Evolutionary conservation across 257 asterid species (phyloP), one percentile per base, ranked within the genome.

Genomic region (Solanum bulbocastanum): DNA sequence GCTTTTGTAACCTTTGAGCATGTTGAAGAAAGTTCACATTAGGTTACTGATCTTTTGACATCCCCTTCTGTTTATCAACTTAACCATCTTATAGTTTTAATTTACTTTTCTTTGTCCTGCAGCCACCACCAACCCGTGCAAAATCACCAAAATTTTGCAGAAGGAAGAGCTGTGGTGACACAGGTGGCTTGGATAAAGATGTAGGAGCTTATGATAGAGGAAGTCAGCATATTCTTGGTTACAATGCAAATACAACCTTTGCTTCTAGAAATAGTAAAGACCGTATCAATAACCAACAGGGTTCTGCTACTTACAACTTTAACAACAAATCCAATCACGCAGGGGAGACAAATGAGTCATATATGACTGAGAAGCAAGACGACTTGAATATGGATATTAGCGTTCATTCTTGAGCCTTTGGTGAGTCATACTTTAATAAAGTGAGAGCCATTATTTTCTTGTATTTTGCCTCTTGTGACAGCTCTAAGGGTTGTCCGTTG

Each of bases 71-170:
- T 30, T 85, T 20, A 44, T 68, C 83, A 44, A 42, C 82, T 86
- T 71, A 86, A 69, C 33, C 22, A 30, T 18, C 83, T 86, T 75
- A 42, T 86, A 25, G 0, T 16, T 46, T 15, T 81, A 10, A 46
- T 1, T 18, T 81, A 3, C 36, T 49, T 46, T 81, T 25, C 37
- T 25, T 81, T 87, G 35, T 83, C 69, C 87, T 71, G 58, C 91
- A 95, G 98, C 88, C 91, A 68, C 97, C 98, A 36, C 94, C 95
- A 37, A 95, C 98, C 52, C 95, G 98, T 82, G 96, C 98, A 88
- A 95, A 92, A 90, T 95, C 98, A 25, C 98, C 98, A 10, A 95
- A 95, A 86, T 86, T 95, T 88, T 97, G 98, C 86, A 89, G 98
- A 86, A 92, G 89, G 90, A 94, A 92, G 91, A 94, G 92, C 93